These are phyloP conservation scores for Glycyrrhiza uralensis DNA, from an alignment of 306 rosid genomes.

Conservation along the genomic window DNA sequence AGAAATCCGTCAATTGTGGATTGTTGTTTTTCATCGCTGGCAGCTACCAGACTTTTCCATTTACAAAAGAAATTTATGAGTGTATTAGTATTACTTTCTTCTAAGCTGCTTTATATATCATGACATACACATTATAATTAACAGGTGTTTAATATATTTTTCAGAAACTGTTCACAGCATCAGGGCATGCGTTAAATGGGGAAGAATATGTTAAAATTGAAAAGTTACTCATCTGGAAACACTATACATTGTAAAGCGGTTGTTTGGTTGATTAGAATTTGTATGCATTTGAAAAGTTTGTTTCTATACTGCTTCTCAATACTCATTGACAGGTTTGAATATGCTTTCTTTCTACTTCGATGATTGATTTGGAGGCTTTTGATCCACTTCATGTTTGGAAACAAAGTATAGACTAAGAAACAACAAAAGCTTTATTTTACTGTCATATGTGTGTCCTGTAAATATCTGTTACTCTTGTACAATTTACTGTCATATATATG, in stretches of 20 bases:
- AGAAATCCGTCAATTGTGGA: background rate
- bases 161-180: constrained; percentile 29
- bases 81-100: background rate
- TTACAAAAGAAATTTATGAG: background rate
- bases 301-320: constrained; percentile 6
- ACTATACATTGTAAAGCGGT: constrained; percentile 23
- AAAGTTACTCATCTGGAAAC: constrained; percentile 7
- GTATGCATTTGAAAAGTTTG: constrained; percentile 23
- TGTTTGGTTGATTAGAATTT: constrained; percentile 21
- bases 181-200: constrained; percentile 4
- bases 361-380: constrained; percentile 16
- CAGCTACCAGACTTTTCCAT: background rate
- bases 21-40: background rate
- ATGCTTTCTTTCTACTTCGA: background rate
- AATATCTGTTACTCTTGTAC: background rate
- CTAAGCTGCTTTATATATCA: background rate
- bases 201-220: constrained; percentile 18
- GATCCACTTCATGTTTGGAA: constrained; percentile 12
- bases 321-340: constrained; percentile 22
- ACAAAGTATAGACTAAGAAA: background rate
- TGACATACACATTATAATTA: background rate
- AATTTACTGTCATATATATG: background rate
- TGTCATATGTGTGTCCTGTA: background rate
- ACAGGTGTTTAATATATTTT: background rate
- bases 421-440: background rate